These are phyloP conservation scores for Actinomucor elegans DNA, from an alignment of 371 early-diverging fungal genomes.

Conservation along the genomic window DNA sequence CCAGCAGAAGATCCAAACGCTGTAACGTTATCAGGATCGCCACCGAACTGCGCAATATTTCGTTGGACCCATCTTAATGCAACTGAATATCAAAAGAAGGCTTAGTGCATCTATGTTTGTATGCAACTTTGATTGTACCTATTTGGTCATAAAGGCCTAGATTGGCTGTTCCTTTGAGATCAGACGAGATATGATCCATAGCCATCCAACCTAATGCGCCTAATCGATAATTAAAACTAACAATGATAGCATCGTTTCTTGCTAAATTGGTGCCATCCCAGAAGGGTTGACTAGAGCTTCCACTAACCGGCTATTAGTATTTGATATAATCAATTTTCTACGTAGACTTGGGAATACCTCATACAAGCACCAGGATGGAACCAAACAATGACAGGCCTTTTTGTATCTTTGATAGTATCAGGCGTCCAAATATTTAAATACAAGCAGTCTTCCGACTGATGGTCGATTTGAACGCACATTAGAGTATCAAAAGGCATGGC, in stretches of 20 bases:
- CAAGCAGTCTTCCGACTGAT: slow-evolving; percentile 41
- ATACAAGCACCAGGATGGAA: slow-evolving; percentile 38
- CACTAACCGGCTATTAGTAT: slow-evolving; percentile 11
- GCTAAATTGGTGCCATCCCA: slow-evolving; percentile 42
- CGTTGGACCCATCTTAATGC: slow-evolving; percentile 33
- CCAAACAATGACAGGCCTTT: slow-evolving; percentile 38
- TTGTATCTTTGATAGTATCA: slow-evolving; percentile 9
- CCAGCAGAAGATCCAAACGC: slow-evolving; percentile 45
- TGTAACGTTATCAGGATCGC: slow-evolving; percentile 33
- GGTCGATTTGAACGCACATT: slow-evolving; percentile 34
- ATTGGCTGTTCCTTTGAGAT: slow-evolving; percentile 26
- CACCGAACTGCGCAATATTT: slow-evolving; percentile 30
- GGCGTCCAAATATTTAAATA: slow-evolving; percentile 40
- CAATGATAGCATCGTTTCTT: slow-evolving; percentile 31
- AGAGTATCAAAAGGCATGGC: slow-evolving; percentile 42
- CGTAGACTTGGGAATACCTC: too few species aligned
- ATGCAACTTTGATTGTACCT: slow-evolving; percentile 9
- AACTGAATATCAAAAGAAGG: slow-evolving; percentile 6
- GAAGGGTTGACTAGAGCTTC: slow-evolving; percentile 32
- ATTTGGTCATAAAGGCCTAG: slow-evolving; percentile 39
- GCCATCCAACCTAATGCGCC: slow-evolving; percentile 38
- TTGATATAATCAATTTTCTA: not conserved
- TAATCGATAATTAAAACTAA: slow-evolving; percentile 40
- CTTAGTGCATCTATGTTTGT: too few species aligned
- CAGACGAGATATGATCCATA: slow-evolving; percentile 28